Percentiles rank a stretch among this genome's conserved stretches.
phyloP scores from a whole-genome alignment of 768 basidiomycete genomes.

The Lepiota brunneoincarnata region DNA sequence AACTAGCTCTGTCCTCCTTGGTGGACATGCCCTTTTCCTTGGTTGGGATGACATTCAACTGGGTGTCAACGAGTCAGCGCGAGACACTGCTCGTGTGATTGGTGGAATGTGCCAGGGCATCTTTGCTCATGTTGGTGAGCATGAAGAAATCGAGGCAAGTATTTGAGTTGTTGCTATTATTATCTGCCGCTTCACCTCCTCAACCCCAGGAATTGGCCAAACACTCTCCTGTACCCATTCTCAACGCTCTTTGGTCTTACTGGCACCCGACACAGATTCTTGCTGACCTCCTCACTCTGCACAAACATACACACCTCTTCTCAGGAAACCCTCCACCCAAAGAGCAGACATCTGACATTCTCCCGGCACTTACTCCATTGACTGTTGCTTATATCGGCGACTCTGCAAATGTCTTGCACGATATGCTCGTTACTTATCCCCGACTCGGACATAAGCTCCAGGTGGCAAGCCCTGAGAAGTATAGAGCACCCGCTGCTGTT shows the following conservation, averaged over 20 bases:
- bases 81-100: constrained; percentile 86
- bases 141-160: constrained; percentile 87
- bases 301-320: constrained; percentile 69
- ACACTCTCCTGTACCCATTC: constrained; percentile 91
- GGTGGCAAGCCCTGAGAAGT: constrained; percentile 77
- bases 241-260: constrained; percentile 94
- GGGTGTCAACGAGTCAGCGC: constrained; percentile 87
- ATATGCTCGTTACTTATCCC: constrained; percentile 95
- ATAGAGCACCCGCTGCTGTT: constrained; percentile 69
- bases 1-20: constrained; percentile 73
- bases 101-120: constrained; percentile 96
- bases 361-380: constrained; percentile 66
- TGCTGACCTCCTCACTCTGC: constrained; percentile 88
- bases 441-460: constrained; percentile 85
- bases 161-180: not conserved
- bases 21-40: constrained; percentile 88
- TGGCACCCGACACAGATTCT: constrained; percentile 98
- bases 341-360: constrained; percentile 12
- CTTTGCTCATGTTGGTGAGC: constrained; percentile 92
- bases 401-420: constrained; percentile 92
- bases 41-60: constrained; percentile 91
- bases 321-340: constrained; percentile 21
- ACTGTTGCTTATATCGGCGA: constrained; percentile 95
- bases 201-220: constrained; percentile 75
- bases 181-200: not conserved